Percentiles rank a stretch among this genome's conserved stretches.
phyloP scores from a whole-genome alignment of 805 yeast species.

The Metschnikowia kunwiensis region DNA sequence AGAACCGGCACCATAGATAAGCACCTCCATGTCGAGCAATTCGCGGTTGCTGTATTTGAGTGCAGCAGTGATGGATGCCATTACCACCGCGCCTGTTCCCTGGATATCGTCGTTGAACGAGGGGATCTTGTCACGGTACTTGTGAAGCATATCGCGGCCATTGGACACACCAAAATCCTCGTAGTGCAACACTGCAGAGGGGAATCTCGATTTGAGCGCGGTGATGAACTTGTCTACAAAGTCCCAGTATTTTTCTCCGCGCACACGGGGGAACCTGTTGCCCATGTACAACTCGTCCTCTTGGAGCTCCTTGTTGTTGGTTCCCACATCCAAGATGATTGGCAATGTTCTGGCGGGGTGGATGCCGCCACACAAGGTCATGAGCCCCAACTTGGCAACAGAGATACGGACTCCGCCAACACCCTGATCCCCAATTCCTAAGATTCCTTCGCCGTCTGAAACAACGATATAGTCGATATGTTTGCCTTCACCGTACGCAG shows the following conservation, averaged over 20 bases:
- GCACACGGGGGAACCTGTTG: constrained; percentile 75
- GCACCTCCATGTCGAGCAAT: constrained; percentile 59
- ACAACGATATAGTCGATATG: constrained; percentile 95
- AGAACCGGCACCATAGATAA: constrained; percentile 94
- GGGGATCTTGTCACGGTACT: constrained; percentile 69
- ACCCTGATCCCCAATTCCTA: constrained; percentile 98
- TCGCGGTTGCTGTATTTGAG: constrained; percentile 70
- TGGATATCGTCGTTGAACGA: constrained; percentile 98
- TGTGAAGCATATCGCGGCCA: constrained; percentile 78
- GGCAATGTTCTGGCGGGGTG: constrained; percentile 95
- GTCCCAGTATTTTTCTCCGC: constrained; percentile 82
- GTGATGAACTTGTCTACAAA: constrained; percentile 78
- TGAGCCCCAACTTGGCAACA: constrained; percentile 86
- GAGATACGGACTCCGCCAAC: constrained; percentile 94
- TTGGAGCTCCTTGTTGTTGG: constrained; percentile 77
- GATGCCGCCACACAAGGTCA: constrained; percentile 96
- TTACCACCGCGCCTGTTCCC: constrained; percentile 98
- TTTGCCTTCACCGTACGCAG: constrained; percentile 78
- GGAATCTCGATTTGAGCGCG: constrained; percentile 71
- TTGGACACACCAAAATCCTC: constrained; percentile 95
- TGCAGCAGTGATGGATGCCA: constrained; percentile 93
- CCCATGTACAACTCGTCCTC: constrained; percentile 92
- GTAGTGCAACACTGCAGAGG: constrained; percentile 88
- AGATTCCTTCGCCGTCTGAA: constrained; percentile 92
- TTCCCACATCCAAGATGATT: constrained; percentile 88